phyloP scores from a whole-genome alignment of 2,329 filamentous ascomycete species.

The Calonectria multiphialidica region DNA sequence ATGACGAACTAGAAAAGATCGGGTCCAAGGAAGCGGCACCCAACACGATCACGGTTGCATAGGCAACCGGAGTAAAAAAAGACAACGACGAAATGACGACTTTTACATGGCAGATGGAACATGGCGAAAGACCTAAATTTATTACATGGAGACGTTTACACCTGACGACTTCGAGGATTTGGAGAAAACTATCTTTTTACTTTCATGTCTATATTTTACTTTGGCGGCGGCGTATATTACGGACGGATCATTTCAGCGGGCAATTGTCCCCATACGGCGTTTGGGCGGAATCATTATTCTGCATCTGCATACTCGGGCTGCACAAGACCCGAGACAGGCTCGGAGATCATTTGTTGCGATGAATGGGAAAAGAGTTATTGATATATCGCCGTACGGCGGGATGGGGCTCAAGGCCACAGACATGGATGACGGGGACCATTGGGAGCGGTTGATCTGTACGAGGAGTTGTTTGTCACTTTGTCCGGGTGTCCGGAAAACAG shows the following conservation, averaged over 20 bases:
- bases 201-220: conserved; percentile 46
- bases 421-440: conserved; percentile 35
- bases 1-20: conserved; percentile 37
- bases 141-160: conserved; percentile 33
- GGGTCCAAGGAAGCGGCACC: conserved; percentile 40
- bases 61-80: conserved; percentile 23
- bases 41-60: conserved; percentile 43
- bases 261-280: conserved; percentile 34
- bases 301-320: conserved; percentile 37
- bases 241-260: conserved; percentile 33
- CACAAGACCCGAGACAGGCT: conserved; percentile 37
- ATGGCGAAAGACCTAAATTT: conserved; percentile 36
- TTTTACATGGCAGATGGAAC: conserved; percentile 37
- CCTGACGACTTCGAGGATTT: conserved; percentile 30
- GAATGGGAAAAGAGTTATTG: conserved; percentile 29
- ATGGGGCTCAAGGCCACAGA: conserved; percentile 26
- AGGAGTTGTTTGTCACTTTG: conserved; percentile 37
- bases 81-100: conserved; percentile 31
- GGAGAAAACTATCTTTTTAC: conserved; percentile 36
- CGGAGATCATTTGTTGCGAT: conserved; percentile 27
- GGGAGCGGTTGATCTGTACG: conserved; percentile 35
- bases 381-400: conserved; percentile 34
- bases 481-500: conserved; percentile 21
- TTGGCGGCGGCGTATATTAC: conserved; percentile 41
- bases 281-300: conserved; percentile 36